phyloP scores from a whole-genome alignment of 208 protist genomes.

The Wallacemonas sp. region DNA sequence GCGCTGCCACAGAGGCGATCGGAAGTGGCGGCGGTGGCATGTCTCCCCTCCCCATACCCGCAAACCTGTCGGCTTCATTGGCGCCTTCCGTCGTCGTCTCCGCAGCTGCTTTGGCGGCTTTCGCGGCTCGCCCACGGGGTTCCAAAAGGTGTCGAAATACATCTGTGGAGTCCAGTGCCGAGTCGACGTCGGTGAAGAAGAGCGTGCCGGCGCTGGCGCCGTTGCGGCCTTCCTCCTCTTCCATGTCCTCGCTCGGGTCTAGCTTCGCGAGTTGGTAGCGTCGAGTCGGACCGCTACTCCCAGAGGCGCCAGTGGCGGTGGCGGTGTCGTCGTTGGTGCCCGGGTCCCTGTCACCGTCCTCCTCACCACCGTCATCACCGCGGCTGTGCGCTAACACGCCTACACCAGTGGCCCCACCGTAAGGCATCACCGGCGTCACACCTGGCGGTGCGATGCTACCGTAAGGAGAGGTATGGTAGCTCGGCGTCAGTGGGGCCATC shows the following conservation, averaged over 20 bases:
- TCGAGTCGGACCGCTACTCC: background rate
- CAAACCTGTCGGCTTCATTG: background rate
- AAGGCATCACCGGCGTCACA: too few species aligned
- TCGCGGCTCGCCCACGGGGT: background rate
- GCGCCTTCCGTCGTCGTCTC: background rate
- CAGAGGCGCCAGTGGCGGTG: background rate
- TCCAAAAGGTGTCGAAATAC: background rate
- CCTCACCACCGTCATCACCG: too few species aligned
- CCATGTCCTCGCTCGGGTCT: background rate
- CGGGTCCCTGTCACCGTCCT: too few species aligned
- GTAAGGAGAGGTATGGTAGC: too few species aligned
- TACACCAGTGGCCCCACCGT: too few species aligned
- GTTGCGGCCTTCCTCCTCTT: background rate
- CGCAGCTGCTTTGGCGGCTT: background rate
- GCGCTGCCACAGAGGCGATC: too few species aligned
- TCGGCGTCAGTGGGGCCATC: too few species aligned
- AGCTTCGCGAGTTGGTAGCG: constrained; percentile 1
- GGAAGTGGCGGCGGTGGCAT: too few species aligned
- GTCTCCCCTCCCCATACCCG: too few species aligned
- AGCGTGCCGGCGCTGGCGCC: background rate
- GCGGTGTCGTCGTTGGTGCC: background rate
- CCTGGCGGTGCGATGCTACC: too few species aligned
- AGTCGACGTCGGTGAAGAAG: background rate
- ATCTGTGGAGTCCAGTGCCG: background rate
- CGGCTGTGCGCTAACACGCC: too few species aligned